Evolutionary conservation across 2,329 filamentous ascomycete genomes (phyloP), one percentile per base, ranked within the genome.

Genomic region (Talaromyces piceae): DNA sequence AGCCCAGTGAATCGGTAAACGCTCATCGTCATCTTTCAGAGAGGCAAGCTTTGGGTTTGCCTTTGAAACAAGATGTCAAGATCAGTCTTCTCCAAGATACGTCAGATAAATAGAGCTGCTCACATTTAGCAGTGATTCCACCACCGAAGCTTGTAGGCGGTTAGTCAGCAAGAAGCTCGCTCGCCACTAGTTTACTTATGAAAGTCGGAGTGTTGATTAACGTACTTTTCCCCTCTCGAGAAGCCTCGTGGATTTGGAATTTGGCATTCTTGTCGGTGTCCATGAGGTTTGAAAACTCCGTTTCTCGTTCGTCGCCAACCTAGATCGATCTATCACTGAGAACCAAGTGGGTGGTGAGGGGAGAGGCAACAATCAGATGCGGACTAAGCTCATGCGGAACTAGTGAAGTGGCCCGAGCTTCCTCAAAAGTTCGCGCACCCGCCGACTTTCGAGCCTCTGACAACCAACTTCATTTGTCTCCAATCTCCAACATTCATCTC

Each of bases 1-100:
- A 0, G 93, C 91, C 93, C 93, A 98, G 75, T 98, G 93, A 52
- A 97, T 83, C 2, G 93, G 85, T 31, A 95, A 80, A 41, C 93
- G 87, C 13, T 89, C 88, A 67, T 98, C 93, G 45, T 88, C 85
- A 63, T 98, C 93, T 62, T 74, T 76, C 61, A 83, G 82, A 52
- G 73, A 77, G 23, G 88, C 84, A 33, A 94, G 80, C 62, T 87
- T 91, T 2, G 87, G 84, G 63, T 95, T 90, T 58, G 84, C 82
- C 86, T 91, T 43, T 41, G 30, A 39, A 46, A 41, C 25, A 30
- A 7, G 26, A 18, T 4, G 20, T 20, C 20, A 49, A 44, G 12
- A 25, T 45, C 54, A 28, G 26, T 43, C 45, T n/a, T 33, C 16
- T n/a, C 27, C 39, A 52, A 41, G 11, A 26, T n/a, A n/a, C 45